A percentile compares a stretch with the other conserved stretches of the same genome.
Evolutionary conservation across 2,329 filamentous ascomycete species (phyloP).

Genomic region (Colletotrichum aenigma): DNA sequence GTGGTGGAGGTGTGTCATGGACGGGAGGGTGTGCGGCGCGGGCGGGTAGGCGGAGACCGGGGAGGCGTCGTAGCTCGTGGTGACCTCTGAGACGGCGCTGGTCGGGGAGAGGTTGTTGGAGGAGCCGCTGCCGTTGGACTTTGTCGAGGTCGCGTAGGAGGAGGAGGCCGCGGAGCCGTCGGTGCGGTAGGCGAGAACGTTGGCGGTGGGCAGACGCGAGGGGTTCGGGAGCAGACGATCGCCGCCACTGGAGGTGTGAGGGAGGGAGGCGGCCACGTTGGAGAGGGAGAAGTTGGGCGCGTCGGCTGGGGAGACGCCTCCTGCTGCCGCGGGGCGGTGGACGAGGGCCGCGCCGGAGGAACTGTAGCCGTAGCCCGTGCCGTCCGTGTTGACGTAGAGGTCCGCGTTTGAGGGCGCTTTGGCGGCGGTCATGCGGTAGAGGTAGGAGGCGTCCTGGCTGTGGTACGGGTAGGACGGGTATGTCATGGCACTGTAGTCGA

Average conservation of each 20-base stretch:
- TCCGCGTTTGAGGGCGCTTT: conserved; percentile 25
- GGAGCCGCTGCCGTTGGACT: background rate
- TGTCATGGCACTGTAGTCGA: conserved; percentile 40
- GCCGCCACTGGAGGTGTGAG: conserved; percentile 26
- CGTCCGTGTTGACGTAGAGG: conserved; percentile 40
- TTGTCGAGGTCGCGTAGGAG: background rate
- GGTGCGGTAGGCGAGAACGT: conserved; percentile 23
- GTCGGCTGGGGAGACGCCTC: conserved; percentile 27
- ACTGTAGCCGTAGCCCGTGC: conserved; percentile 34
- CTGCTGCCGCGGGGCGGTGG: conserved; percentile 33
- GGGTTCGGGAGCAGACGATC: conserved; percentile 40
- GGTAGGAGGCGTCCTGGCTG: conserved; percentile 33
- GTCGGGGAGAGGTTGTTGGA: conserved; percentile 10
- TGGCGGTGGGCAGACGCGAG: conserved; percentile 33
- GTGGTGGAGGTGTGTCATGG: conserved; percentile 8
- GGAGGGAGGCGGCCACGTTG: conserved; percentile 44
- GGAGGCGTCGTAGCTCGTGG: background rate
- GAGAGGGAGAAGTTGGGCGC: conserved; percentile 44
- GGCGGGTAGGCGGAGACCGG: conserved; percentile 9
- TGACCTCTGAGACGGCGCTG: background rate
- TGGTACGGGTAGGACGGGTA: conserved; percentile 38
- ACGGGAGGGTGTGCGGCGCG: conserved; percentile 5
- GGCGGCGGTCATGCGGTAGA: conserved; percentile 32
- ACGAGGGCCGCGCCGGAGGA: conserved; percentile 30
- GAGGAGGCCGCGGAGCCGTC: background rate